Base-by-base conservation (phyloP, 2,329 filamentous ascomycete species). In the Trichoderma lentiforme region DNA sequence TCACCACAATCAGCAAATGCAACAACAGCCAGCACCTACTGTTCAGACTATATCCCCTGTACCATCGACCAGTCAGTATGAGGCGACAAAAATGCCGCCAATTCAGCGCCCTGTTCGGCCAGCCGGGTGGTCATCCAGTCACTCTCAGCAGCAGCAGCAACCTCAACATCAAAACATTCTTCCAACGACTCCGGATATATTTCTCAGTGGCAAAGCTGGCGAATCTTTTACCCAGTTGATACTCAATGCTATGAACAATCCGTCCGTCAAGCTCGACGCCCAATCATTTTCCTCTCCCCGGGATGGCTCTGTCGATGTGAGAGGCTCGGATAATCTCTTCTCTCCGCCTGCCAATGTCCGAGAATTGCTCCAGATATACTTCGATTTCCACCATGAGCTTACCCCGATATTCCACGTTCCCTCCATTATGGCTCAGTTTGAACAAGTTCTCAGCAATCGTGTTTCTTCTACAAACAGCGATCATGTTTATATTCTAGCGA, bases 331-430 rank as follows among this genome's bases (percentile, higher is more conserved):
- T 18, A 43, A 61, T 15, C 34, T 69, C 2, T 69, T 60, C 14
- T 61, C 66, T 11, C 66, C 36, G 14, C 66, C 66, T n/a, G 26
- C 26, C 28, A 61, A 69, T 24, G 56, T 34, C 14, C 66, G 57
- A 28, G 66, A 69, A 28, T 24, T 61, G n/a, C 36, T 69, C 34
- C 39, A 61, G 14, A 21, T 51, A 21, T 69, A 69, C 15, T 69
- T 69, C 26, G 56, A 69, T 21, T 69, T 69, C 28, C 66, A 69
- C 11, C 66, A 69, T 8, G 66, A 61, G 21, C 66, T 69, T 5
- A 69, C 66, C n/a, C 66, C 66, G 6, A 69, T 69, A 14, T 69
- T 69, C 36, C 66, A 69, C 5, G 66, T 69, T 28, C 66, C 66
- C 11, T 51, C 66, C 9, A 61, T 61, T 28, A 69, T 69, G 66